Evolutionary conservation across 2,329 filamentous ascomycete genomes (phyloP).

Genomic region (Cladosporium oxysporum): DNA sequence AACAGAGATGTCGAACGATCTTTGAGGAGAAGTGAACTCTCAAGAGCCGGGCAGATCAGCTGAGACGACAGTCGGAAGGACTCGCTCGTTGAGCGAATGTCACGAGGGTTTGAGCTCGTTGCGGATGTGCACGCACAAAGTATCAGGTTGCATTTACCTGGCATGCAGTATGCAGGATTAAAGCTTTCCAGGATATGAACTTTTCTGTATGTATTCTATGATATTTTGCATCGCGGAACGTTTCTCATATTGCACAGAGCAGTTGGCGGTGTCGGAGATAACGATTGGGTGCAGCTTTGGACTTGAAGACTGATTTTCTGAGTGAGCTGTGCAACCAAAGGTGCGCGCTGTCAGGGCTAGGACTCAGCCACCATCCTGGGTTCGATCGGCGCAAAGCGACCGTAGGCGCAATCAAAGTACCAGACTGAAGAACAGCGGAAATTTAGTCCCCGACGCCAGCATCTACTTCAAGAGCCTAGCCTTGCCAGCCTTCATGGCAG

Average conservation of each 20-base stretch:
- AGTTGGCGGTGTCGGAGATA: not conserved
- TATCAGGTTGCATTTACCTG: no score
- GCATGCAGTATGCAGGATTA: not conserved
- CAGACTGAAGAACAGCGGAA: not conserved
- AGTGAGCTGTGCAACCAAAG: not conserved
- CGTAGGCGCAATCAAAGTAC: not conserved
- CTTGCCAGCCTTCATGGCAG: conserved; percentile 44
- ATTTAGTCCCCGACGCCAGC: not conserved
- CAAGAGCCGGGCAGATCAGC: no score
- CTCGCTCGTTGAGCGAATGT: no score
- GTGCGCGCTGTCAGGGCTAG: not conserved
- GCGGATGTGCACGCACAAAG: no score
- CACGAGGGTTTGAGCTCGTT: no score
- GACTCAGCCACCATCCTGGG: not conserved
- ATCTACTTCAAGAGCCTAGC: conserved; percentile 7
- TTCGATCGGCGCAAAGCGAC: not conserved
- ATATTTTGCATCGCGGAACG: not conserved
- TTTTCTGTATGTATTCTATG: not conserved
- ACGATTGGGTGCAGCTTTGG: not conserved
- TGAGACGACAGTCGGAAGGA: no score
- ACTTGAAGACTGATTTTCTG: not conserved
- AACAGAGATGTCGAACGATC: not conserved
- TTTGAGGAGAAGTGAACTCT: no score
- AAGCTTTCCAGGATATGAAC: not conserved
- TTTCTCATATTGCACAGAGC: not conserved